Base-by-base conservation (phyloP, 169 alveolate species). In the Cryptosporidium sp. region DNA sequence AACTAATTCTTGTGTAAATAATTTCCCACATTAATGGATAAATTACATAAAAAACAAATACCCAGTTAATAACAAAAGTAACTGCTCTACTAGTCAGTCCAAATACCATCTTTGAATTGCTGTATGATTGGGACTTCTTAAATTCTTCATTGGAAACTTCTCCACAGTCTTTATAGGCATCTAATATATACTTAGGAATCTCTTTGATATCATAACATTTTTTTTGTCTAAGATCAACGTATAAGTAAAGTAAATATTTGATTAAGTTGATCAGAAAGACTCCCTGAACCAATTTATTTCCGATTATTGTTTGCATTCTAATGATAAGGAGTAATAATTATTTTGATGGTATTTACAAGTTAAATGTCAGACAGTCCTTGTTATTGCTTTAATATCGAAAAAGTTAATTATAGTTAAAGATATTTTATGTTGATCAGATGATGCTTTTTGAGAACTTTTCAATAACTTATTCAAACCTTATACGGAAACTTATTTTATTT, bases 161-260 rank as follows among this genome's bases (percentile, higher is more conserved):
- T 21, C 75, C 89, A 65, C 73, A 80, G 21, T 60, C 89, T 44
- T 80, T 65, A 16, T 62, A 60, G 1, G 75, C 75, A 1, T 80
- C 75, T 16, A 62, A 35, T 62, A 80, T 37, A 12, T 65, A 45
- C n/a, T 80, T 65, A 0, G 89, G 89, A 3, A 80, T 21, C 21
- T 80, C 69, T 52, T 80, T 62, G 8, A 80, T 33, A 1, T 62
- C 65, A 26, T 62, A 65, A 48, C 89, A 80, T 18, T 80, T 80
- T 3, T 80, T 62, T 42, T 80, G 89, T 80, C 89, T 80, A 1
- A 80, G 29, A 29, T 80, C 75, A 6, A 80, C 69, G 39, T 80
- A 80, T 21, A 65, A 62, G 29, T 42, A 80, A 6, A 80, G 26
- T 3, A 51, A 44, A 48, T 62, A 80, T 8, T 80, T 80, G 14